These are phyloP conservation scores for Urostyla sp. DNA, from an alignment of 73 alveolate species.

Conservation along the genomic window DNA sequence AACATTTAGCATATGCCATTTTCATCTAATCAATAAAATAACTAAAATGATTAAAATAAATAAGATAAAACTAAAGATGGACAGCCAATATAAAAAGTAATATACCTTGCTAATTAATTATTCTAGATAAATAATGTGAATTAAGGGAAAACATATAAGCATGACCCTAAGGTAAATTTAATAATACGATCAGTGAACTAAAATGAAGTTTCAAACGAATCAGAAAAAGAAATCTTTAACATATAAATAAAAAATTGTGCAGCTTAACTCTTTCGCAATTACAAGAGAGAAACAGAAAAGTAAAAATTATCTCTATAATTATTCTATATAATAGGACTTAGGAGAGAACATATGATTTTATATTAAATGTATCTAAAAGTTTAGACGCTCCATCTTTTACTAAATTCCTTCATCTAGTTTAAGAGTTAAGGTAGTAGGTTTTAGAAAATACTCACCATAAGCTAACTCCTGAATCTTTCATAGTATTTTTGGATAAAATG, in stretches of 20 bases:
- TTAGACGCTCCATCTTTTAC: slow-evolving; percentile 61
- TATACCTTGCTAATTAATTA: too few relatives aligned
- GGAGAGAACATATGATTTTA: slow-evolving; percentile 38
- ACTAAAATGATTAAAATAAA: not conserved
- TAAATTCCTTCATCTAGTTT: slow-evolving; percentile 39
- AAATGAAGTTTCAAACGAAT: slow-evolving; percentile 26
- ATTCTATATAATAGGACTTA: not conserved
- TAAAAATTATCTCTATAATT: not conserved
- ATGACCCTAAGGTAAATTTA: slow-evolving; percentile 58
- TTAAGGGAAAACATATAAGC: slow-evolving; percentile 36
- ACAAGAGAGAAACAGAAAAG: not conserved
- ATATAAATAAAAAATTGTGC: slow-evolving; percentile 48
- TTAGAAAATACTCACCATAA: slow-evolving; percentile 55
- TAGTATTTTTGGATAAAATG: slow-evolving; percentile 62
- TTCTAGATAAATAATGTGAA: slow-evolving; percentile 12
- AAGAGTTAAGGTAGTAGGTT: slow-evolving; percentile 46
- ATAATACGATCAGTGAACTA: slow-evolving; percentile 49
- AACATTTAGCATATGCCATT: too few relatives aligned
- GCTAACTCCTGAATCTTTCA: slow-evolving; percentile 68
- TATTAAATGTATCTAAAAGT: slow-evolving; percentile 8
- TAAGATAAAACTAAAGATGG: not conserved
- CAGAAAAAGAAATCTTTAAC: slow-evolving; percentile 58
- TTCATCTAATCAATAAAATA: not conserved
- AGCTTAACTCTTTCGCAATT: slow-evolving; percentile 37
- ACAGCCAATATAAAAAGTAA: too few relatives aligned